Evolutionary conservation across 306 rosid species (phyloP).

Genomic region (Dalbergia cultrata): DNA sequence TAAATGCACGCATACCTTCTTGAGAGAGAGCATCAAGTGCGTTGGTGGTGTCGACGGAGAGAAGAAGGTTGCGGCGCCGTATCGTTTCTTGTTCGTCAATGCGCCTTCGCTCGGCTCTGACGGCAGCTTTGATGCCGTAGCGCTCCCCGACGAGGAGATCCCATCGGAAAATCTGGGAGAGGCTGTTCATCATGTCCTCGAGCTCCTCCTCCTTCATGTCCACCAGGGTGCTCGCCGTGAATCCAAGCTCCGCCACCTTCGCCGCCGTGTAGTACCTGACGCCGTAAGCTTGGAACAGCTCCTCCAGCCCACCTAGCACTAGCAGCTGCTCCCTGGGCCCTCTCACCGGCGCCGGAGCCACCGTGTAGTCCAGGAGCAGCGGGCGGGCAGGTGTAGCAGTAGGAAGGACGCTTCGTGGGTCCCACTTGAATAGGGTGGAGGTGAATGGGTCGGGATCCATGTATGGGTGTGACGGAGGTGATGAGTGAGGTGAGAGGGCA

Average conservation of each 20-base stretch:
- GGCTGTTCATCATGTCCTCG: constrained; percentile 96
- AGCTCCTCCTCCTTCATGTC: constrained; percentile 95
- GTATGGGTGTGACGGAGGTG: no score
- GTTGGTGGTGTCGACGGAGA: constrained; percentile 64
- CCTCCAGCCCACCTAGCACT: constrained; percentile 71
- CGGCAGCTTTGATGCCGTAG: constrained; percentile 92
- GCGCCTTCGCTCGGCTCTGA: constrained; percentile 87
- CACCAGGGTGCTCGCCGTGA: constrained; percentile 83
- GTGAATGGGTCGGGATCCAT: constrained; percentile 93
- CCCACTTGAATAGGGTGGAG: constrained; percentile 85
- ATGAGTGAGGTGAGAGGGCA: no score
- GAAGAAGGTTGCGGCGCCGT: constrained; percentile 59
- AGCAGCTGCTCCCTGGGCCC: constrained; percentile 51
- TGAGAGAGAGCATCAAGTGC: constrained; percentile 86
- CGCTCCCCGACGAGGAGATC: constrained; percentile 92
- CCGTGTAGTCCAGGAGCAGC: constrained; percentile 53
- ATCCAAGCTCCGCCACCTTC: constrained; percentile 90
- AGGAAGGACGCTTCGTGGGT: constrained; percentile 66
- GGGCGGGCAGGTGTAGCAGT: constrained; percentile 33
- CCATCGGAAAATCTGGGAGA: constrained; percentile 83
- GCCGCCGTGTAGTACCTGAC: constrained; percentile 88
- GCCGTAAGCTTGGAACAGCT: constrained; percentile 87
- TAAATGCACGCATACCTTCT: constrained; percentile 60
- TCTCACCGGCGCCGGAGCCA: constrained; percentile 30
- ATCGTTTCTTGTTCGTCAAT: constrained; percentile 72